Evolutionary conservation across 208 protist species (phyloP), one percentile per base, ranked within the genome.

Genomic region (Naegleria fowleri): DNA sequence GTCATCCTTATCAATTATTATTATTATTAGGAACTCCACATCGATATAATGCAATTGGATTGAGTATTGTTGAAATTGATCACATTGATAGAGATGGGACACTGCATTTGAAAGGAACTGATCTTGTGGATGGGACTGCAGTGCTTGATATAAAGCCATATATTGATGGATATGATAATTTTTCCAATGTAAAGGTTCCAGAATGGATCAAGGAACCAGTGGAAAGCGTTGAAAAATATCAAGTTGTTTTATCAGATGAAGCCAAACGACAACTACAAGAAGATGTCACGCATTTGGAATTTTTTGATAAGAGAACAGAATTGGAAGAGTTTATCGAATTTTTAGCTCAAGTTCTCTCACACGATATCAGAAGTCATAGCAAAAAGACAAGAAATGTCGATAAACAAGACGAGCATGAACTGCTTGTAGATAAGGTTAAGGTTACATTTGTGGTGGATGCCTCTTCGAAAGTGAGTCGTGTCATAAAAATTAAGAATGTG

Each of bases 111-210:
- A n/a, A 25, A 25, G 88, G 40, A 36, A 48, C 36, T 5, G 88
- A 90, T 59, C 51, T 90, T 1, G 0, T 51, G 15, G 88, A 90
- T 59, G 40, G 67, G 4, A 90, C 88, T n/a, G 29, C 88, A 9
- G 36, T 90, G 5, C 88, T 90, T 40, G 88, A 90, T 59, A 85
- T 90, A 5, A 90, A 90, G 43, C 88, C 88, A 39, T 51, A 59
- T 41, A 87, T 87, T 87, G 83, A 87, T 33, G 15, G 33, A 84
- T 84, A 84, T 36, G 76, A 84, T 39, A 84, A 84, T 39, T 29
- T 51, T 51, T 16, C 39, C 19, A 38, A 87, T 33, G 19, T 87
- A 16, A 87, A 52, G 52, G 41, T 87, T 29, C 83, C 83, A 36
- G 83, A 87, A 22, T 87, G 83, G 83, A 87, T 87, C 5, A 87